These are phyloP conservation scores for Tetragonia tetragonoides DNA, from an alignment of 148 eudicot genomes.

Conservation along the genomic window DNA sequence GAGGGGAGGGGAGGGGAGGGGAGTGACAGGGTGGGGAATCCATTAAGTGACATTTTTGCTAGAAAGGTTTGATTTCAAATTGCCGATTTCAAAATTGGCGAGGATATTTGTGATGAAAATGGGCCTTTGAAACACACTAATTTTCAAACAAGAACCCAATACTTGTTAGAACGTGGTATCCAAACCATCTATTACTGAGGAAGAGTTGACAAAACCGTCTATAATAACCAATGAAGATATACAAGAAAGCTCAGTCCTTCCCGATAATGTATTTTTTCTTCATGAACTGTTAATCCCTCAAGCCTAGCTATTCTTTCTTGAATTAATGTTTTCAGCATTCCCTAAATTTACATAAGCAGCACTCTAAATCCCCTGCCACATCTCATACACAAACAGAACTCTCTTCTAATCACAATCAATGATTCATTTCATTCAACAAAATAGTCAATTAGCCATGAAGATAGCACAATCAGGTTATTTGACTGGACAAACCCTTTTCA, in stretches of 20 bases:
- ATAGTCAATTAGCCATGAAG: constrained; percentile 4
- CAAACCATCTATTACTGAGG: too few relatives aligned
- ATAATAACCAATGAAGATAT: neutral
- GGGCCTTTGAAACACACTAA: neutral
- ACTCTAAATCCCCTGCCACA: neutral
- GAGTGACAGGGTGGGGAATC: neutral
- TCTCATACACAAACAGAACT: neutral
- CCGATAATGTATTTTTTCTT: neutral
- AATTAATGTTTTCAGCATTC: neutral
- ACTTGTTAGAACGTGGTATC: neutral
- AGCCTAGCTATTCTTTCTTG: neutral
- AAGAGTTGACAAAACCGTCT: neutral
- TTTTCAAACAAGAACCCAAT: neutral
- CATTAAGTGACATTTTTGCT: neutral
- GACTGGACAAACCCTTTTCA: neutral
- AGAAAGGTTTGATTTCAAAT: neutral
- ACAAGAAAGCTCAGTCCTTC: neutral
- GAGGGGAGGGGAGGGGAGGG: neutral
- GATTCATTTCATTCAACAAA: neutral
- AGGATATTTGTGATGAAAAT: neutral
- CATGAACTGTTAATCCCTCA: neutral
- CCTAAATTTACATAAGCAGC: neutral
- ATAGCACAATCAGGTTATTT: neutral
- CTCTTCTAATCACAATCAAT: neutral
- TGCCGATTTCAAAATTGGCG: neutral